phyloP scores from a whole-genome alignment of 2,329 filamentous ascomycete species.

The Aspergillus terreus region DNA sequence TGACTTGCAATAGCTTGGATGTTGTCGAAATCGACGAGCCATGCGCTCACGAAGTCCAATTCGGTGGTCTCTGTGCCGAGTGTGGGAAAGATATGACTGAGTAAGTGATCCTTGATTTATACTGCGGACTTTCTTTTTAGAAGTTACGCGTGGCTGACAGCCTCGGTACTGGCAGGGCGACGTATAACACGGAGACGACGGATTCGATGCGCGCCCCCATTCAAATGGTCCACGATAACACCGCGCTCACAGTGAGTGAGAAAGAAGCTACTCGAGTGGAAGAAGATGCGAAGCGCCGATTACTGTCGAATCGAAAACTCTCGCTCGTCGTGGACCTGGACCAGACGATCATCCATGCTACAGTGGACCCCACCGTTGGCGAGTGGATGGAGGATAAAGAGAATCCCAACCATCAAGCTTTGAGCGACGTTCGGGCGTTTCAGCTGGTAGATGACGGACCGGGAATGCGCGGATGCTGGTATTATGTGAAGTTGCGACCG shows the following conservation, averaged over 20 bases:
- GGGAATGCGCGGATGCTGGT: conserved; percentile 75
- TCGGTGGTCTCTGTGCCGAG: conserved; percentile 81
- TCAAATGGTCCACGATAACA: conserved; percentile 92
- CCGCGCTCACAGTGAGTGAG: conserved; percentile 77
- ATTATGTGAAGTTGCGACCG: conserved; percentile 97
- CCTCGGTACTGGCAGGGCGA: conserved; percentile 44
- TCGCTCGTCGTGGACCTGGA: conserved; percentile 95
- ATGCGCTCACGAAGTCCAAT: conserved; percentile 88
- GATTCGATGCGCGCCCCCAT: conserved; percentile 86
- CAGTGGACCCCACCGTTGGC: conserved; percentile 90
- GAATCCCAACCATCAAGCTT: conserved; percentile 86
- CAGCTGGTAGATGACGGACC: conserved; percentile 84
- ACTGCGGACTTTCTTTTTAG: background rate
- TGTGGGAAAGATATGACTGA: conserved; percentile 97
- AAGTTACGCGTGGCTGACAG: background rate
- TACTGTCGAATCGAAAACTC: conserved; percentile 77
- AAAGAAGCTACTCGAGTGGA: conserved; percentile 77
- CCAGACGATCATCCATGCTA: conserved; percentile 97
- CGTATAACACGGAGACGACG: conserved; percentile 74
- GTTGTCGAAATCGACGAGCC: conserved; percentile 81
- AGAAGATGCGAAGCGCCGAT: conserved; percentile 76
- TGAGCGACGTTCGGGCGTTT: conserved; percentile 84
- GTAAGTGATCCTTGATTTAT: conserved; percentile 36
- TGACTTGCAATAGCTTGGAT: conserved; percentile 42
- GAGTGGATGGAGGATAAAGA: conserved; percentile 89